phyloP scores from a whole-genome alignment of 1,284 basidiomycete genomes.

The Ceratorhiza oryzae-sativae region DNA sequence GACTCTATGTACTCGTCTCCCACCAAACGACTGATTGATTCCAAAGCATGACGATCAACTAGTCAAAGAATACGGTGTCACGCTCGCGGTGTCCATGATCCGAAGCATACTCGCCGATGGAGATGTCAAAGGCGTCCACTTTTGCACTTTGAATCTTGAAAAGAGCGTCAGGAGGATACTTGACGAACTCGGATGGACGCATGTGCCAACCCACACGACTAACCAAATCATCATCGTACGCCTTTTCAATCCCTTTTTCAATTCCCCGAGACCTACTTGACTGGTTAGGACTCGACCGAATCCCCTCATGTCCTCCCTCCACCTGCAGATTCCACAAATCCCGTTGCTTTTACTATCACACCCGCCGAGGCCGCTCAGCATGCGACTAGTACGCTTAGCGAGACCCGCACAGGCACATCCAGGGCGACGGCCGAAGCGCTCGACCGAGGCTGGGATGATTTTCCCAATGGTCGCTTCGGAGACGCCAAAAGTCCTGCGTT shows the following conservation, averaged over 20 bases:
- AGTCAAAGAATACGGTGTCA: conserved; percentile 89
- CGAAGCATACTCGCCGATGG: conserved; percentile 57
- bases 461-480: conserved; percentile 98
- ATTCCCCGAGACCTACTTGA: too few relatives aligned
- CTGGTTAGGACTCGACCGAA: conserved; percentile 21
- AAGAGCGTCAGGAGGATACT: conserved; percentile 93
- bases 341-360: conserved; percentile 35
- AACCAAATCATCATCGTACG: conserved; percentile 77
- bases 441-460: conserved; percentile 89
- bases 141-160: conserved; percentile 97
- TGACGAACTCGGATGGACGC: conserved; percentile 76
- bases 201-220: conserved; percentile 52
- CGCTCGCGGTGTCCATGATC: conserved; percentile 81
- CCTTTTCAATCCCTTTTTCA: not conserved
- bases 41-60: conserved; percentile 85
- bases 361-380: conserved; percentile 40
- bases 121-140: conserved; percentile 83
- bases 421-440: conserved; percentile 46
- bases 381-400: conserved; percentile 30
- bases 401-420: conserved; percentile 1
- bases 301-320: conserved; percentile 35
- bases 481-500: conserved; percentile 97
- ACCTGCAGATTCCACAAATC: conserved; percentile 16
- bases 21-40: conserved; percentile 37
- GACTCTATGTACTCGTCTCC: conserved; percentile 44